phyloP scores from a whole-genome alignment of 1,284 basidiomycete species.

The Kwoniella shivajii region DNA sequence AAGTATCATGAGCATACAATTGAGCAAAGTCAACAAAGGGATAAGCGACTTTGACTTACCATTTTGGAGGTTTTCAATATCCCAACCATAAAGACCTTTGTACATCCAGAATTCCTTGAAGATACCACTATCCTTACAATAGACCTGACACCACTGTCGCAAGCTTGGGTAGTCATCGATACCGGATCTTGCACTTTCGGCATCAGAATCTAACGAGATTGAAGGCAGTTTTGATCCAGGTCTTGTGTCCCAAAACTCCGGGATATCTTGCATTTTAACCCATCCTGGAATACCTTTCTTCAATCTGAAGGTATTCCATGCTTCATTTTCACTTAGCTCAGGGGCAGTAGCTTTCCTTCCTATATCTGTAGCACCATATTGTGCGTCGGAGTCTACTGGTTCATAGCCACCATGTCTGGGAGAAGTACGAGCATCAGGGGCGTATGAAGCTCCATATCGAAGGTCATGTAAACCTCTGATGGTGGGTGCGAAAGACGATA shows the following conservation, averaged over 20 bases:
- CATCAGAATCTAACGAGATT: not conserved
- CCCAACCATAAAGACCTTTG: conserved; percentile 72
- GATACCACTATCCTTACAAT: conserved; percentile 62
- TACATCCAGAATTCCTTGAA: conserved; percentile 68
- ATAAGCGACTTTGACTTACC: conserved; percentile 18
- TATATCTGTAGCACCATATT: conserved; percentile 11
- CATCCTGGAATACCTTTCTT: conserved; percentile 34
- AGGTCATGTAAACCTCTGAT: conserved; percentile 23
- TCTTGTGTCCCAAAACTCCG: conserved; percentile 26
- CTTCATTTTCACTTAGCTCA: conserved; percentile 9
- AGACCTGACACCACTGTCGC: conserved; percentile 70
- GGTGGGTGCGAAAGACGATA: conserved; percentile 12
- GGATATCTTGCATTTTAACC: conserved; percentile 19
- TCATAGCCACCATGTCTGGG: not conserved
- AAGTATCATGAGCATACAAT: too few species aligned
- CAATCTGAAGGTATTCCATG: conserved; percentile 15
- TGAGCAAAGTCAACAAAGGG: too few species aligned
- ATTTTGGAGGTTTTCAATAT: conserved; percentile 60
- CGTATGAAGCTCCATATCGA: conserved; percentile 20
- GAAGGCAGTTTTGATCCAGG: conserved; percentile 11
- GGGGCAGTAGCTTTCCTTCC: conserved; percentile 12
- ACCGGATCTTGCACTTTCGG: conserved; percentile 5
- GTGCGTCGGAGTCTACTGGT: conserved; percentile 1
- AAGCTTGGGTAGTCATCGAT: conserved; percentile 48
- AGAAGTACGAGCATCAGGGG: conserved; percentile 6